Conservation (phyloP, 768 basidiomycete species). For the Suillus luteus region DNA sequence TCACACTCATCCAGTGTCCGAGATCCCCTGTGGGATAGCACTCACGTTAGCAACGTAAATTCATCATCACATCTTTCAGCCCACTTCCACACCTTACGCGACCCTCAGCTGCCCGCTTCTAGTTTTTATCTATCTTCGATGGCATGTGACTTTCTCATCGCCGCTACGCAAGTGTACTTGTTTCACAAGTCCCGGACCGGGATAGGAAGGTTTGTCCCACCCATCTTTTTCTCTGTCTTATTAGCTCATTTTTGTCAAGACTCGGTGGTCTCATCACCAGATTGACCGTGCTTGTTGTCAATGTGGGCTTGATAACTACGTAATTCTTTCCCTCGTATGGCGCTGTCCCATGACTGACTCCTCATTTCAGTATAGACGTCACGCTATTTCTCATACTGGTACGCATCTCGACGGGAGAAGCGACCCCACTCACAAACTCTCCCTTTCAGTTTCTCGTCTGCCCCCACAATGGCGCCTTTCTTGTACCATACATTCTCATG, state of each 20-base stretch:
- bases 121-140: conserved; percentile 37
- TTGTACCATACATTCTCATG: conserved; percentile 40
- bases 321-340: conserved; percentile 10
- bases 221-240: background rate
- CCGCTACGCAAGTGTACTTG: conserved; percentile 36
- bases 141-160: conserved; percentile 37
- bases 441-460: conserved; percentile 35
- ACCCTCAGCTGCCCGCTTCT: conserved; percentile 31
- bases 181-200: conserved; percentile 33
- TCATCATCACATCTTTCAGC: background rate
- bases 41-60: conserved; percentile 35
- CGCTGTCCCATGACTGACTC: background rate
- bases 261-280: conserved; percentile 36
- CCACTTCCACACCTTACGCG: background rate
- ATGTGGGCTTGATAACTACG: conserved; percentile 40
- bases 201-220: conserved; percentile 28
- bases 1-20: conserved; percentile 20
- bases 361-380: conserved; percentile 29
- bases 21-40: conserved; percentile 36
- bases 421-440: background rate
- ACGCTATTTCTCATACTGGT: conserved; percentile 30
- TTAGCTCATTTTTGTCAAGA: conserved; percentile 16
- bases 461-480: conserved; percentile 37
- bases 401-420: background rate
- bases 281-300: conserved; percentile 36